Conservation (phyloP, 2,329 filamentous ascomycete genomes). For the Calonectria multiphialidica region DNA sequence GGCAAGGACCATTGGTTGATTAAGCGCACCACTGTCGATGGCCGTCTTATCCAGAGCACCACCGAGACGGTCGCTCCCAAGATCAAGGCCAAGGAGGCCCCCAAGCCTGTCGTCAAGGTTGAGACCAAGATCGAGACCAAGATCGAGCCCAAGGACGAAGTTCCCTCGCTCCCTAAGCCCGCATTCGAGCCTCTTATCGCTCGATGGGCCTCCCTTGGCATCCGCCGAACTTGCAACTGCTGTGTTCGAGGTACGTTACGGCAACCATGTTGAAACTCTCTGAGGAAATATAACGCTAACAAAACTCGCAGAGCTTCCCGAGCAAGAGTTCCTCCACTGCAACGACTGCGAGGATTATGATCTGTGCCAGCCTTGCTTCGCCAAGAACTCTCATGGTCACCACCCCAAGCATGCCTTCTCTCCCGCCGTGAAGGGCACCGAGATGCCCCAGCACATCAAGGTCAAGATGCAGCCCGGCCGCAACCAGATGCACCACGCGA, state of each 20-base stretch:
- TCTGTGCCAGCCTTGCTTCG: constrained; percentile 87
- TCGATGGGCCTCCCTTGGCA: constrained; percentile 36
- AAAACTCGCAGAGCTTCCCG: constrained; percentile 70
- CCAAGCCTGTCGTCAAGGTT: constrained; percentile 33
- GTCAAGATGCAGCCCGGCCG: constrained; percentile 83
- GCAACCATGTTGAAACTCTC: neutral
- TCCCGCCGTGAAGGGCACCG: constrained; percentile 73
- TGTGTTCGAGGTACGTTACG: constrained; percentile 60
- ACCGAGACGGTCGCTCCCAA: constrained; percentile 85
- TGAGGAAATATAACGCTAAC: constrained; percentile 23
- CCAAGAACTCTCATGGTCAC: constrained; percentile 84
- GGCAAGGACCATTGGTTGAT: constrained; percentile 91
- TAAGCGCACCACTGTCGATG: constrained; percentile 85
- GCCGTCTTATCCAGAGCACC: constrained; percentile 84
- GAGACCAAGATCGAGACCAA: constrained; percentile 28
- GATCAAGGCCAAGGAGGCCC: constrained; percentile 49
- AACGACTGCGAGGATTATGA: constrained; percentile 89
- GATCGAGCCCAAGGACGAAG: constrained; percentile 29
- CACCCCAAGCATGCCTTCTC: constrained; percentile 88
- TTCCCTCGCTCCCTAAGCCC: constrained; percentile 31
- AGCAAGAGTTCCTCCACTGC: constrained; percentile 89
- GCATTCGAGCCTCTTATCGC: constrained; percentile 35
- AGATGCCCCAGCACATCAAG: constrained; percentile 71
- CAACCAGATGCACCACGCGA: constrained; percentile 84
- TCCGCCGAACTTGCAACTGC: constrained; percentile 77